Conservation (phyloP, 2,329 filamentous ascomycete genomes). For the Aspergillus pseudonomiae region DNA sequence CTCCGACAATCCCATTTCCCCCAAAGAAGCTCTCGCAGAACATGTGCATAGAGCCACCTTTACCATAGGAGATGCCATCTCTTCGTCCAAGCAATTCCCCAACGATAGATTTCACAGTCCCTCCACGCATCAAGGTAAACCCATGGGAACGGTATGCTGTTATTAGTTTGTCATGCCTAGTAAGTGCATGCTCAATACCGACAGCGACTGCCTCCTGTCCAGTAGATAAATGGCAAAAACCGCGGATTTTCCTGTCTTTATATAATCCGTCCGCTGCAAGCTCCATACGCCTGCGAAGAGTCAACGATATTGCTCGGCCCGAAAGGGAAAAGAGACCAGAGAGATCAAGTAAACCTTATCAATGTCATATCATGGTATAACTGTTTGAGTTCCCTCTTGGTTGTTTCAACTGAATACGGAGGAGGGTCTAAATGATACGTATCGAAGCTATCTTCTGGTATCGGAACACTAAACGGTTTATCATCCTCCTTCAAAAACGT, state of each 20-base stretch:
- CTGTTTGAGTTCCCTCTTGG: constrained; percentile 92
- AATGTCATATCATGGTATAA: constrained; percentile 97
- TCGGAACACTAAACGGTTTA: constrained; percentile 80
- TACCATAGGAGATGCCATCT: constrained; percentile 93
- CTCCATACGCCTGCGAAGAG: constrained; percentile 79
- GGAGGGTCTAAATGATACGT: constrained; percentile 96
- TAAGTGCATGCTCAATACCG: constrained; percentile 92
- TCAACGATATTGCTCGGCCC: neutral
- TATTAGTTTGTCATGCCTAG: constrained; percentile 86
- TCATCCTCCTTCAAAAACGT: constrained; percentile 71
- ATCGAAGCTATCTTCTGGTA: constrained; percentile 96
- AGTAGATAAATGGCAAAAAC: constrained; percentile 96
- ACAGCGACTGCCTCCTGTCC: constrained; percentile 95
- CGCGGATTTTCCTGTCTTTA: constrained; percentile 99
- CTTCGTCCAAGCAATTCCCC: constrained; percentile 90
- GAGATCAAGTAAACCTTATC: constrained; percentile 67
- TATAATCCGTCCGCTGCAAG: constrained; percentile 95
- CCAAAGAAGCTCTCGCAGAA: constrained; percentile 95
- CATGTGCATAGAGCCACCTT: constrained; percentile 99
- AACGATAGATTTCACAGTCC: constrained; percentile 82
- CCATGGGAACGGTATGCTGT: constrained; percentile 98
- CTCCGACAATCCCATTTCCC: constrained; percentile 96
- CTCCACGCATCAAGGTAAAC: constrained; percentile 93
- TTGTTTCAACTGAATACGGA: constrained; percentile 82
- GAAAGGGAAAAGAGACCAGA: neutral